phyloP scores from a whole-genome alignment of 345 rosid species.

The Pistacia integerrima region DNA sequence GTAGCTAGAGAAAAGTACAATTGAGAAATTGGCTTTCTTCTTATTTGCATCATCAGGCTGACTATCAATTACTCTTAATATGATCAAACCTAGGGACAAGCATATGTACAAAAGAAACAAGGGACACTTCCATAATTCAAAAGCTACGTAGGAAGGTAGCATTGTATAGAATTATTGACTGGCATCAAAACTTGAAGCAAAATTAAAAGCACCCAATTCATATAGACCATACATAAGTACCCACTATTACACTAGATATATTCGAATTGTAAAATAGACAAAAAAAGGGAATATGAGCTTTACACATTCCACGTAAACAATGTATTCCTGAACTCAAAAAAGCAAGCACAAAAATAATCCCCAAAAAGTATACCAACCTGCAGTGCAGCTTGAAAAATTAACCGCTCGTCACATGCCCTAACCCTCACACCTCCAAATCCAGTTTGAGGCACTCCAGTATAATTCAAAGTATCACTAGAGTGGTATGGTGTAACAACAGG shows the following conservation, averaged over 20 bases:
- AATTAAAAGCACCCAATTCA: neutral
- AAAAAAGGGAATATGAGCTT: neutral
- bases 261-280: too few relatives aligned
- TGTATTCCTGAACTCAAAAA: neutral
- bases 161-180: too few relatives aligned
- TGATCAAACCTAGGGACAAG: neutral
- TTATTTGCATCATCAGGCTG: too few relatives aligned
- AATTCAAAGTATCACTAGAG: slow-evolving; percentile 31
- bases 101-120: neutral
- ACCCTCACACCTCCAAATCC: slow-evolving; percentile 43
- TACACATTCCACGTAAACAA: neutral
- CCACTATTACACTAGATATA: neutral
- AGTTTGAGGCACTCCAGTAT: slow-evolving; percentile 31
- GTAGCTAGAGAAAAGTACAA: too few relatives aligned
- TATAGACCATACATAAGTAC: too few relatives aligned
- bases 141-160: neutral
- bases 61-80: too few relatives aligned
- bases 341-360: neutral
- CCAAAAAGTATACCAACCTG: slow-evolving; percentile 52
- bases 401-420: slow-evolving; percentile 53
- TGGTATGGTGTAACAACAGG: slow-evolving; percentile 28
- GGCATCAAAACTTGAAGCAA: neutral
- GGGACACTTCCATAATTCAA: neutral
- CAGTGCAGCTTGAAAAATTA: slow-evolving; percentile 67
- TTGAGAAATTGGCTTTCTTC: too few relatives aligned